Percentiles rank a stretch among this genome's conserved stretches.
Conservation (phyloP, 169 alveolate species). For the Pseudocohnilembus persalinus region DNA sequence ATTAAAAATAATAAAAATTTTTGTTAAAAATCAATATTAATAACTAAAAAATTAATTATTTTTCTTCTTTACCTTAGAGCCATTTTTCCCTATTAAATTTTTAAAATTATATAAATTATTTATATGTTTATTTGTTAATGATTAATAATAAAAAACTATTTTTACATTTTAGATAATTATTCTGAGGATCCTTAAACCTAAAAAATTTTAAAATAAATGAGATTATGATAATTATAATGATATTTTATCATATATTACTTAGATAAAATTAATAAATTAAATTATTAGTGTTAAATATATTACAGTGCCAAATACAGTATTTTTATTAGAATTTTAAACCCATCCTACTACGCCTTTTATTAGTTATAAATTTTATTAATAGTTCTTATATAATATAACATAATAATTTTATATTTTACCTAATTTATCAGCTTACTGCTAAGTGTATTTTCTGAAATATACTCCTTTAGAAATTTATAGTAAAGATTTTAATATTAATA, state of each 20-base stretch:
- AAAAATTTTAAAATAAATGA: too few relatives aligned
- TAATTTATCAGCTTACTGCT: neutral
- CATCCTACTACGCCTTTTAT: neutral
- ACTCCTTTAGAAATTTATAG: neutral
- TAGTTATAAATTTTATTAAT: neutral
- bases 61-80: neutral
- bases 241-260: too few relatives aligned
- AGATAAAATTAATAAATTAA: too few relatives aligned
- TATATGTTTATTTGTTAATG: too few relatives aligned
- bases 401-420: neutral
- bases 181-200: neutral
- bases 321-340: neutral
- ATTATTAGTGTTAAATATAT: too few relatives aligned
- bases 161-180: neutral
- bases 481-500: too few relatives aligned
- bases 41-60: neutral
- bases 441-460: constrained; percentile 6
- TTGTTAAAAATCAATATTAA: neutral
- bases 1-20: too few relatives aligned
- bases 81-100: neutral
- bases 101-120: too few relatives aligned
- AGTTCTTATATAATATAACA: neutral
- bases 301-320: constrained; percentile 7
- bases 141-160: too few relatives aligned
- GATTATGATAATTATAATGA: too few relatives aligned